A percentile compares a stretch with the other conserved stretches of the same genome.
Evolutionary conservation across 192 early-diverging fungal genomes (phyloP).

Genomic region (Gigaspora rosea): DNA sequence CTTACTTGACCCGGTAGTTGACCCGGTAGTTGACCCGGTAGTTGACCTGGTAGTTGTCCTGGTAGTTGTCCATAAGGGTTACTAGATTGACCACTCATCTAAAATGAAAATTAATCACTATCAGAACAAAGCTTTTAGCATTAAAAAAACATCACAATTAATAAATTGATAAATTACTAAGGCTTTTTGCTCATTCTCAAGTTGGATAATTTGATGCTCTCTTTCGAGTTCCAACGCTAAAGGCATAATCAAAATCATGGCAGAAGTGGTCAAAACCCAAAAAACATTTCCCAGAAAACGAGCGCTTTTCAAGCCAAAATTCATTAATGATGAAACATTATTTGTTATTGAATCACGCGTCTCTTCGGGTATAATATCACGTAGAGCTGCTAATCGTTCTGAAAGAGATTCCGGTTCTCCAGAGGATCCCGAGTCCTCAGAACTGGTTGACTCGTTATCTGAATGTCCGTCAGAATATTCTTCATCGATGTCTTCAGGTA

Average conservation of each 20-base stretch:
- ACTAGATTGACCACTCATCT: not conserved
- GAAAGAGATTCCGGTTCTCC: constrained; percentile 81
- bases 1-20: too few relatives aligned
- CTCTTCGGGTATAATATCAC: constrained; percentile 83
- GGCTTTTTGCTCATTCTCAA: constrained; percentile 58
- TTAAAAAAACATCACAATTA: not conserved
- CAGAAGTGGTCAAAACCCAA: constrained; percentile 89
- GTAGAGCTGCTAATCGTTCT: constrained; percentile 80
- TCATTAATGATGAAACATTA: constrained; percentile 55
- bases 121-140: not conserved
- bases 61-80: constrained; percentile 20
- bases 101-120: not conserved
- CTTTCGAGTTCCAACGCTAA: constrained; percentile 86
- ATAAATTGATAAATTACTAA: constrained; percentile 16
- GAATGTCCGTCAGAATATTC: constrained; percentile 53
- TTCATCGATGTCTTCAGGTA: constrained; percentile 49
- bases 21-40: too few relatives aligned
- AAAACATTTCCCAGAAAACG: constrained; percentile 77
- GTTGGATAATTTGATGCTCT: constrained; percentile 82
- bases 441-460: constrained; percentile 56
- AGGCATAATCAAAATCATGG: constrained; percentile 80
- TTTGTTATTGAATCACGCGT: constrained; percentile 66
- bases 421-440: constrained; percentile 65
- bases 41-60: not conserved
- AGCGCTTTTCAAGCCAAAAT: constrained; percentile 59